Evolutionary conservation across 495 filamentous ascomycete species (phyloP), one percentile per base, ranked within the genome.

Genomic region (Chlorociboria aeruginascens): DNA sequence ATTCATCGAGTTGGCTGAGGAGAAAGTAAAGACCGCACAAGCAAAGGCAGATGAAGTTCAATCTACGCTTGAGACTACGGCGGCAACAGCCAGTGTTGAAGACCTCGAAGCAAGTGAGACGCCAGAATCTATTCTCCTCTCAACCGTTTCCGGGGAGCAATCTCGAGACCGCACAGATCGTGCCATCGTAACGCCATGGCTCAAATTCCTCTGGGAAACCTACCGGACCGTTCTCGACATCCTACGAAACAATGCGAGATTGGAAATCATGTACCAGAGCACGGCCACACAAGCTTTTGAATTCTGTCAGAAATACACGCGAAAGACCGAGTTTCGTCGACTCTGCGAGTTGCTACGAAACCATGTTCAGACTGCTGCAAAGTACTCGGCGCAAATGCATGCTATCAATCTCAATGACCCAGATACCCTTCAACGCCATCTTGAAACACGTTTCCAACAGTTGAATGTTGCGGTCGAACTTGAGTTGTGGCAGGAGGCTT

Each of bases 201-300:
- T 98, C 54, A 98, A 98, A 70, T 98, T 98, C 62, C 74, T 98
- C 48, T 98, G 92, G 92, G 93, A 98, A 70, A 95, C 92, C n/a
- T 98, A 98, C 69, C 87, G 92, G 33, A 98, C 92, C 45, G 92
- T 98, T 33, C 76, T 98, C 56, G 92, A 98, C 59, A 97, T 98
- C 61, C 74, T 98, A 54, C 86, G 95, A 69, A 98, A 98, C 75
- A 98, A 98, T 74, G 93, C 92, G 32, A 83, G 92, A 33, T 73
- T 98, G 33, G 92, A 98, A 72, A 77, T 94, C 33, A 93, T 97
- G 75, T 98, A 98, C 69, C 92, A 98, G 76, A 85, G 82, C 62
- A 97, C 93, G 40, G 93, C 92, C 49, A 83, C 94, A 62, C 93
- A 97, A 66, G 92, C 92, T 13, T 97, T 98, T 72, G 83, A 92